Evolutionary conservation across 257 asterid genomes (phyloP).

Genomic region (Misopates orontium): DNA sequence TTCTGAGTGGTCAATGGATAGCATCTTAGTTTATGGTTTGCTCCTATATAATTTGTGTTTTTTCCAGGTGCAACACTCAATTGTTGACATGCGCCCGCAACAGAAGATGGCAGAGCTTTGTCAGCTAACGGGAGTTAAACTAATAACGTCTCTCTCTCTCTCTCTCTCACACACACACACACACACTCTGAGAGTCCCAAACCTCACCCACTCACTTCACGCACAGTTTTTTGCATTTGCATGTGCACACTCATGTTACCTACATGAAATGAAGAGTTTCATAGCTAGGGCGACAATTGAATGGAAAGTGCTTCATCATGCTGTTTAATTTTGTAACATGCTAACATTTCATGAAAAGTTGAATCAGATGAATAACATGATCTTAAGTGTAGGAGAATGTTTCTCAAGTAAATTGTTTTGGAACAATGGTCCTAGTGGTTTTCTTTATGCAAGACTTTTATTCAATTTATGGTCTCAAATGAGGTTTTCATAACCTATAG

Average conservation of each 20-base stretch:
- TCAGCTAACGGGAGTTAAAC: slow-evolving; percentile 83
- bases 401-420: background rate
- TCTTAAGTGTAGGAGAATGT: slow-evolving; percentile 4
- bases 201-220: background rate
- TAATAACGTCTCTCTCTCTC: slow-evolving; percentile 82
- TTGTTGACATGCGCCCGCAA: slow-evolving; percentile 99
- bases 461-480: background rate
- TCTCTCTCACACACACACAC: slow-evolving; percentile 31
- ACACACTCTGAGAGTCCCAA: background rate
- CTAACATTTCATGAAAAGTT: too few species aligned
- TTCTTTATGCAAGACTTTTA: background rate
- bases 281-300: too few species aligned
- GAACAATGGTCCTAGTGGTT: background rate
- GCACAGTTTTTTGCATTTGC: background rate
- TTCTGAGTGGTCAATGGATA: slow-evolving; percentile 3
- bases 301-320: too few species aligned
- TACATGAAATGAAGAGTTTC: too few species aligned
- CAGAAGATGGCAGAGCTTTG: slow-evolving; percentile 97
- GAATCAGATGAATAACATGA: background rate
- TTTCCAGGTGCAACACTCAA: slow-evolving; percentile 93
- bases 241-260: too few species aligned
- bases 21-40: background rate
- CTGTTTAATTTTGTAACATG: too few species aligned
- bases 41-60: slow-evolving; percentile 18
- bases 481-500: background rate